Conservation (phyloP, 1,139 yeast genomes). For the Casaregolazyma suthepensis region DNA sequence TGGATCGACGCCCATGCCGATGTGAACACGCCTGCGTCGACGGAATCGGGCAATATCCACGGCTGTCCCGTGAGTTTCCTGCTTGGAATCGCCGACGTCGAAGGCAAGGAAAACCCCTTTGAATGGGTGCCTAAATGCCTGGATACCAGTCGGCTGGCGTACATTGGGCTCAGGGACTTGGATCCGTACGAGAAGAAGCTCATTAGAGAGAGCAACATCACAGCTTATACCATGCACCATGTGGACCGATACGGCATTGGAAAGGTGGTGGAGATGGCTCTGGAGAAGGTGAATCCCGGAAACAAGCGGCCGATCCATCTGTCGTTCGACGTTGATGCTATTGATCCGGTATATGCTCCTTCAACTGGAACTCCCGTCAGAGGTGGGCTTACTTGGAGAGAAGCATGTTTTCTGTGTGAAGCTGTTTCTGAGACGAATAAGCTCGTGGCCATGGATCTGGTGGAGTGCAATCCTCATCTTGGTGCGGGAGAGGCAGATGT, state of each 20-base stretch:
- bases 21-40: constrained; percentile 81
- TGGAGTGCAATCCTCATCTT: constrained; percentile 86
- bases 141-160: constrained; percentile 68
- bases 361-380: constrained; percentile 98
- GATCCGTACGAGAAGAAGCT: constrained; percentile 79
- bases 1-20: constrained; percentile 99
- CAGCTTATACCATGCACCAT: constrained; percentile 94
- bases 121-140: constrained; percentile 74
- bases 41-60: constrained; percentile 87
- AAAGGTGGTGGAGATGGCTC: constrained; percentile 86
- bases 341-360: constrained; percentile 90
- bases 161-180: constrained; percentile 91
- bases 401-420: constrained; percentile 88
- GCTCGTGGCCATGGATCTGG: constrained; percentile 81
- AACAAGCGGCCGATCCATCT: constrained; percentile 75
- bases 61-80: constrained; percentile 95
- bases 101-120: constrained; percentile 39
- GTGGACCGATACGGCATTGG: constrained; percentile 92
- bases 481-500: constrained; percentile 76
- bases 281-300: constrained; percentile 69
- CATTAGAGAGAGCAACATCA: constrained; percentile 61
- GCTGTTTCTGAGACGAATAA: constrained; percentile 86
- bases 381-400: constrained; percentile 92
- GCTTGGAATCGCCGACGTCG: constrained; percentile 49
- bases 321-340: constrained; percentile 94